These are phyloP conservation scores for Kluyveromyces dobzhanskii DNA, from an alignment of 805 yeast genomes.

Conservation along the genomic window DNA sequence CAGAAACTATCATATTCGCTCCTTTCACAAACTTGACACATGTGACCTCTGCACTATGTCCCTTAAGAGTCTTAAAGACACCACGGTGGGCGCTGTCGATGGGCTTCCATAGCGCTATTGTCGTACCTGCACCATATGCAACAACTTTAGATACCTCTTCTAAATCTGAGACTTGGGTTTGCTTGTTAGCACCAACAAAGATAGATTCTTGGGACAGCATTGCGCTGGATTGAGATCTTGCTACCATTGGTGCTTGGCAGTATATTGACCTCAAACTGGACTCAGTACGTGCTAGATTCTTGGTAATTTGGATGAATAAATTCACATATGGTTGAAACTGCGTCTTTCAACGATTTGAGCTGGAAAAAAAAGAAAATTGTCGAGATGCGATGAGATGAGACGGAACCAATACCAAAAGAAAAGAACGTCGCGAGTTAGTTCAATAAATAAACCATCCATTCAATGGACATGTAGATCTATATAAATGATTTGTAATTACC, in stretches of 20 bases:
- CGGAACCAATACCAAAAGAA: not conserved
- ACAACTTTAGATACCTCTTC: conserved; percentile 32
- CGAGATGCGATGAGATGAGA: conserved; percentile 3
- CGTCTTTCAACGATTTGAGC: too few species aligned
- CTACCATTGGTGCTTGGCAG: too few species aligned
- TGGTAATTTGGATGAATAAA: too few species aligned
- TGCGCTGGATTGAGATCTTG: too few species aligned
- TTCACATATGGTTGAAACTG: too few species aligned
- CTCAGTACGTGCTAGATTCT: too few species aligned
- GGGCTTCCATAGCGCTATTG: conserved; percentile 67
- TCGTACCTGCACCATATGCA: conserved; percentile 66
- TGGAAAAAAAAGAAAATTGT: too few species aligned
- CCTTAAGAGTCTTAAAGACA: conserved; percentile 47
- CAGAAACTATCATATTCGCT: conserved; percentile 43
- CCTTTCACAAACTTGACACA: conserved; percentile 51
- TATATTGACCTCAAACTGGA: too few species aligned
- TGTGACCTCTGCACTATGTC: conserved; percentile 56
- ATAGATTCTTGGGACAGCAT: conserved; percentile 40
- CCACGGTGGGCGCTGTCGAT: conserved; percentile 35
- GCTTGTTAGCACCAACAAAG: conserved; percentile 67
- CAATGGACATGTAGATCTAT: conserved; percentile 9
- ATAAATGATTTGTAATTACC: conserved; percentile 1
- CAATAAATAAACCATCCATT: conserved; percentile 10
- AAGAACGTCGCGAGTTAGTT: too few species aligned
- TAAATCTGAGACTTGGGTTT: conserved; percentile 51